Evolutionary conservation across 169 alveolate species (phyloP).

Genomic region (Blepharisma undulans): DNA sequence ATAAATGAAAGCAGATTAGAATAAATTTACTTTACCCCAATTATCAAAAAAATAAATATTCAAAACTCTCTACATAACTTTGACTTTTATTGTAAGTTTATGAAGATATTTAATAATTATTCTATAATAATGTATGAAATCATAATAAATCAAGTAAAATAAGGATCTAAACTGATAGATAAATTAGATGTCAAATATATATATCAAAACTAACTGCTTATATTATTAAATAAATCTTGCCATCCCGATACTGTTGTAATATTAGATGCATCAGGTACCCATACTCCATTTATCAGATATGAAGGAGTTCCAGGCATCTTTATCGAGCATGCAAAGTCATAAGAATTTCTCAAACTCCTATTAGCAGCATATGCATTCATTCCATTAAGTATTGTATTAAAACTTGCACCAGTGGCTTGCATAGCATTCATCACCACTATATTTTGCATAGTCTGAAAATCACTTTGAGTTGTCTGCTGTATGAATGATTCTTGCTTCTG

Average conservation of each 20-base stretch:
- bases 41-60: no score
- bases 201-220: neutral
- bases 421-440: neutral
- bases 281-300: conserved; percentile 16
- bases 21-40: no score
- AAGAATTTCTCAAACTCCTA: neutral
- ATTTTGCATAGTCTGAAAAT: neutral
- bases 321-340: neutral
- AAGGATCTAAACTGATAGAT: no score
- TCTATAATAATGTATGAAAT: no score
- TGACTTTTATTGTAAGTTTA: no score
- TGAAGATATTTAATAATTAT: no score
- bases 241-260: neutral
- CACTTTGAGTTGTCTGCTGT: neutral
- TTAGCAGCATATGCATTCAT: neutral
- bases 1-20: no score
- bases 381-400: neutral
- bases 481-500: neutral
- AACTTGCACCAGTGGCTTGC: conserved; percentile 1
- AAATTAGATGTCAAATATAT: no score
- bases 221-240: conserved; percentile 11
- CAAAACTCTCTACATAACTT: no score
- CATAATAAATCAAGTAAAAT: no score
- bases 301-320: conserved; percentile 37
- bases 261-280: conserved; percentile 30